A percentile compares a stretch with the other conserved stretches of the same genome.
These are phyloP conservation scores for Mikania micrantha DNA, from an alignment of 129 eudicot species.

Conservation along the genomic window DNA sequence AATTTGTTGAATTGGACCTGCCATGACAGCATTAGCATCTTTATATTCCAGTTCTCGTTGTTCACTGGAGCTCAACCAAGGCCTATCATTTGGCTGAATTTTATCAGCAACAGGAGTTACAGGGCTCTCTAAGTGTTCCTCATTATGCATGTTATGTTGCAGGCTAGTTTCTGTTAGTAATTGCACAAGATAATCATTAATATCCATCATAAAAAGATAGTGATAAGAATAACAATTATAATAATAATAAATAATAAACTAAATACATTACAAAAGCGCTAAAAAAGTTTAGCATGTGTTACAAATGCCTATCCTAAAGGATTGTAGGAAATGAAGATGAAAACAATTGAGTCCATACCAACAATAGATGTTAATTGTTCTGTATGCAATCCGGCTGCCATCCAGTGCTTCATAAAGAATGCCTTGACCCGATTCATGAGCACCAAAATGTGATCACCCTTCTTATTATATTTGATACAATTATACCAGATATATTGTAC, in stretches of 20 bases:
- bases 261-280: background rate
- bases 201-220: slow-evolving; percentile 13
- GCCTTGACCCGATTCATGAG: slow-evolving; percentile 70
- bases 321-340: background rate
- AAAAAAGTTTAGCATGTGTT: background rate
- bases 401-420: slow-evolving; percentile 56
- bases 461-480: slow-evolving; percentile 65
- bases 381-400: slow-evolving; percentile 43
- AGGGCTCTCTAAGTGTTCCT: slow-evolving; percentile 10
- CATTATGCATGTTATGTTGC: slow-evolving; percentile 20
- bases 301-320: background rate
- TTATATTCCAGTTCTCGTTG: background rate
- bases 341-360: slow-evolving; percentile 25
- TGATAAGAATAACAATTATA: background rate
- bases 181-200: background rate
- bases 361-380: slow-evolving; percentile 29
- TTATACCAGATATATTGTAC: slow-evolving; percentile 73
- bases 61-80: background rate
- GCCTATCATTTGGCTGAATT: background rate
- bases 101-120: slow-evolving; percentile 22
- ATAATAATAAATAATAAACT: background rate
- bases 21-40: background rate
- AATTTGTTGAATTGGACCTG: background rate
- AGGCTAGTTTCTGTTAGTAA: slow-evolving; percentile 20
- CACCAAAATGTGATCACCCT: slow-evolving; percentile 70